Evolutionary conservation across 2,329 filamentous ascomycete genomes (phyloP).

Genomic region (Pseudocercospora crystallina): DNA sequence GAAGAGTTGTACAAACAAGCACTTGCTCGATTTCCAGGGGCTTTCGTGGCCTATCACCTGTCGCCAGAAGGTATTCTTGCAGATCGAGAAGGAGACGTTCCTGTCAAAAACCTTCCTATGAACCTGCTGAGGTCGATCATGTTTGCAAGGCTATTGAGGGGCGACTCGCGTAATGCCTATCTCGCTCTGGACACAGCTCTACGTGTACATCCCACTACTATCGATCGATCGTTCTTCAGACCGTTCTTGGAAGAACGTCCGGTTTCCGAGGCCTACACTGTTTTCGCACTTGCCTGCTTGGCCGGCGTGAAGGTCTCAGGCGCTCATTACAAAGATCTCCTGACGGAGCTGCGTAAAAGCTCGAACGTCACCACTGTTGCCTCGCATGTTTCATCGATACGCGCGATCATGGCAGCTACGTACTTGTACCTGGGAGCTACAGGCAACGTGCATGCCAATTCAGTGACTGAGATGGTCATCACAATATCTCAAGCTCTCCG

Average conservation of each 20-base stretch:
- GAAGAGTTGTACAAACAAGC: conserved; percentile 48
- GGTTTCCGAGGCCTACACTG: conserved; percentile 47
- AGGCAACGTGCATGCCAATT: conserved; percentile 36
- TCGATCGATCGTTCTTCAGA: conserved; percentile 45
- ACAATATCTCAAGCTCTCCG: conserved; percentile 31
- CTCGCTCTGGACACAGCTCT: conserved; percentile 51
- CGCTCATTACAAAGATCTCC: conserved; percentile 34
- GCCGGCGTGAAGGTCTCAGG: conserved; percentile 41
- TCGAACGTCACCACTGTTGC: conserved; percentile 18
- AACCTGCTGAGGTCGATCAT: conserved; percentile 50
- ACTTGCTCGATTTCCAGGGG: conserved; percentile 48
- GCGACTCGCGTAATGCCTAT: conserved; percentile 51
- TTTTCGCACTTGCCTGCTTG: conserved; percentile 51
- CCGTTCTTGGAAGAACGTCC: conserved; percentile 49
- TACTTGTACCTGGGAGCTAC: conserved; percentile 45
- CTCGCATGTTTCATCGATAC: conserved; percentile 25
- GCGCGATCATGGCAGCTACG: conserved; percentile 43
- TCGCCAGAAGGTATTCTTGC: conserved; percentile 48
- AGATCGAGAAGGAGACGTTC: conserved; percentile 39
- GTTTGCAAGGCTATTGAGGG: conserved; percentile 46
- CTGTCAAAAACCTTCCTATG: conserved; percentile 40
- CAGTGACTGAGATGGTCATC: conserved; percentile 41
- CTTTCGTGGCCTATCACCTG: conserved; percentile 49
- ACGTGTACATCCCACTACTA: conserved; percentile 46
- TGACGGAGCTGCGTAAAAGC: conserved; percentile 33